Conservation (phyloP, 2,329 filamentous ascomycete genomes). For the Peltaster fructicola region DNA sequence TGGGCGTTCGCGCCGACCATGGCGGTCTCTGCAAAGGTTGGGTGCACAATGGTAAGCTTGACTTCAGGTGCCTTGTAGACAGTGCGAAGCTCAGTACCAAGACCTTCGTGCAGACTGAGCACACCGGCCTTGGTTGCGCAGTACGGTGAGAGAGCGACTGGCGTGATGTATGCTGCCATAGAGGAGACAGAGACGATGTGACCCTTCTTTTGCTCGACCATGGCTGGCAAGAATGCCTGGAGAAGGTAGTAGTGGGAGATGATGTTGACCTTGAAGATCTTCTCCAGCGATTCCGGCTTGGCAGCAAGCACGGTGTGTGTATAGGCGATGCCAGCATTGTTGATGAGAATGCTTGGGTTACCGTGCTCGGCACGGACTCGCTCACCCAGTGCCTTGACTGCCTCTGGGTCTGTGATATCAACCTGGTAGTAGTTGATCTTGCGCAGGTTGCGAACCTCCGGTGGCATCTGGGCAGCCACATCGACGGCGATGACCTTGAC, state of each 20-base stretch:
- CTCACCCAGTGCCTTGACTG: slow-evolving; percentile 25
- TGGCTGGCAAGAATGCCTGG: slow-evolving; percentile 34
- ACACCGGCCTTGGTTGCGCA: slow-evolving; percentile 34
- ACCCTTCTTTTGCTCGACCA: slow-evolving; percentile 34
- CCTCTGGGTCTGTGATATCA: slow-evolving; percentile 31
- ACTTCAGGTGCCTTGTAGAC: slow-evolving; percentile 26
- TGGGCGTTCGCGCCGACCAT: slow-evolving; percentile 19
- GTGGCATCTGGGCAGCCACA: slow-evolving; percentile 17
- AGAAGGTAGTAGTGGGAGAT: slow-evolving; percentile 34
- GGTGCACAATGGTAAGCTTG: slow-evolving; percentile 26
- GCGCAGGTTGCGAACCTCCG: slow-evolving; percentile 15
- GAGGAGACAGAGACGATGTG: slow-evolving; percentile 40
- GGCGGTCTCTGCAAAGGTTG: slow-evolving; percentile 24
- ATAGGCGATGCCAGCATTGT: slow-evolving; percentile 33
- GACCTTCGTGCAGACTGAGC: slow-evolving; percentile 35
- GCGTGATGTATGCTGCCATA: slow-evolving; percentile 30
- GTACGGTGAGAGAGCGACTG: slow-evolving; percentile 26
- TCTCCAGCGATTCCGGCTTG: slow-evolving; percentile 25
- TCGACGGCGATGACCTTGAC: slow-evolving; percentile 23
- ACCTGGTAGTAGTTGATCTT: slow-evolving; percentile 24
- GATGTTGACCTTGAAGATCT: slow-evolving; percentile 35
- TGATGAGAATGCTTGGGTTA: slow-evolving; percentile 30
- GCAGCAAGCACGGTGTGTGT: slow-evolving; percentile 30
- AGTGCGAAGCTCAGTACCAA: slow-evolving; percentile 24
- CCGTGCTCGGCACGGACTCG: slow-evolving; percentile 24